phyloP scores from a whole-genome alignment of 2,329 filamentous ascomycete genomes.

The Microdochium nivale region DNA sequence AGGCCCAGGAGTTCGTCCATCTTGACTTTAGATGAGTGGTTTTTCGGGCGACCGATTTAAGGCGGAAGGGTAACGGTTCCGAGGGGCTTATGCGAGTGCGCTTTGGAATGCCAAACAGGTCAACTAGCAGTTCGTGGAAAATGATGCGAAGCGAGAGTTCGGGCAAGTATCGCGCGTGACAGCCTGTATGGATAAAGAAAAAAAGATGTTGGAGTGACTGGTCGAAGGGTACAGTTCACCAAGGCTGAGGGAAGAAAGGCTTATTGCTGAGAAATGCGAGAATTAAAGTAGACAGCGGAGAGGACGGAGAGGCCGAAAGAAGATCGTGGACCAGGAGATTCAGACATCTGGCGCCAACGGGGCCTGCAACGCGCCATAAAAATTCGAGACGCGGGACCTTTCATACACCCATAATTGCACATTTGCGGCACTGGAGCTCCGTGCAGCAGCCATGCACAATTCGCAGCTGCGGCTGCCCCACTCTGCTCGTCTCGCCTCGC shows the following conservation, averaged over 20 bases:
- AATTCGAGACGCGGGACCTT: neutral
- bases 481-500: conserved; percentile 1
- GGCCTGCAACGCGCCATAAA: neutral
- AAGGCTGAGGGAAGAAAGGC: neutral
- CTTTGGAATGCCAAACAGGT: too few relatives aligned
- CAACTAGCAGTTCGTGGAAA: too few relatives aligned
- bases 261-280: neutral
- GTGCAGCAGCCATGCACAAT: too few relatives aligned
- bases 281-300: neutral
- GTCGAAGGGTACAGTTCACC: neutral
- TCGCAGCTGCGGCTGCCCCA: neutral
- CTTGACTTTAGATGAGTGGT: conserved; percentile 1
- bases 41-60: neutral
- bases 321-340: neutral
- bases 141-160: too few relatives aligned
- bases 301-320: neutral
- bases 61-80: too few relatives aligned
- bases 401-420: neutral
- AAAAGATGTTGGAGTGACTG: neutral
- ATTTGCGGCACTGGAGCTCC: neutral
- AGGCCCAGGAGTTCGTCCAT: conserved; percentile 23
- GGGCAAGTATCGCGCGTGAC: too few relatives aligned
- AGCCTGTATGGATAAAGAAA: too few relatives aligned
- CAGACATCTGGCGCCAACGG: neutral
- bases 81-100: neutral